These are phyloP conservation scores for Peronosclerospora sorghi DNA, from an alignment of 352 stramenopile genomes.

Conservation along the genomic window DNA sequence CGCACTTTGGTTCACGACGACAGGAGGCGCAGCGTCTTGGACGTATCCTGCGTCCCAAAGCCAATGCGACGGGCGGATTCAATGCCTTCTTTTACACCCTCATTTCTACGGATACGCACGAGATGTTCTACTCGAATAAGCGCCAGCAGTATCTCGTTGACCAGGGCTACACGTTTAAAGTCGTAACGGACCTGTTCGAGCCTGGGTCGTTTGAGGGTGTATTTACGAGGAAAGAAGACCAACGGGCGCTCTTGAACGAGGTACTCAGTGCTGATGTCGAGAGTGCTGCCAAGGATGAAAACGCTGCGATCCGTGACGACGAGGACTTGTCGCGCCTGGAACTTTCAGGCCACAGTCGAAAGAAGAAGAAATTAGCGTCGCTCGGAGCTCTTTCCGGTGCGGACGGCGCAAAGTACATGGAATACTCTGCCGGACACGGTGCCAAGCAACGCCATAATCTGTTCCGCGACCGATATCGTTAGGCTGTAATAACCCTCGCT, in stretches of 20 bases:
- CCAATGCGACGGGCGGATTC: conserved; percentile 91
- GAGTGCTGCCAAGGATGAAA: conserved; percentile 72
- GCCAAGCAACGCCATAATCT: conserved; percentile 82
- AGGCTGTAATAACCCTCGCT: conserved; percentile 1
- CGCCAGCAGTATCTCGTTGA: conserved; percentile 99
- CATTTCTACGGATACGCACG: conserved; percentile 97
- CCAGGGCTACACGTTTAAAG: conserved; percentile 99
- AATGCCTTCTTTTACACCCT: conserved; percentile 99
- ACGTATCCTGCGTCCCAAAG: conserved; percentile 98
- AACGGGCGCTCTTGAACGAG: conserved; percentile 65
- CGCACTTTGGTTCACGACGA: conserved; percentile 96
- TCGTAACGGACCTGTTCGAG: conserved; percentile 92
- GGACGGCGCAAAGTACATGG: conserved; percentile 78
- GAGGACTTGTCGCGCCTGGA: conserved; percentile 71
- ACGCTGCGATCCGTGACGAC: conserved; percentile 70
- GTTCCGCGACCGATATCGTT: conserved; percentile 76
- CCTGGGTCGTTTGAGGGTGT: conserved; percentile 65
- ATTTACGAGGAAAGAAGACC: conserved; percentile 71
- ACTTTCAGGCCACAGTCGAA: conserved; percentile 38
- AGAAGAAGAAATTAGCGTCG: conserved; percentile 71
- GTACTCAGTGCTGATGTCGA: conserved; percentile 75
- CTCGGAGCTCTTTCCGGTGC: conserved; percentile 68
- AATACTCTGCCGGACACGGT: conserved; percentile 72
- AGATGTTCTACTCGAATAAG: conserved; percentile 99
- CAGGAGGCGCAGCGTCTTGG: conserved; percentile 99